Evolutionary conservation across 2,329 filamentous ascomycete genomes (phyloP).

Genomic region (Aspergillus nomiae): DNA sequence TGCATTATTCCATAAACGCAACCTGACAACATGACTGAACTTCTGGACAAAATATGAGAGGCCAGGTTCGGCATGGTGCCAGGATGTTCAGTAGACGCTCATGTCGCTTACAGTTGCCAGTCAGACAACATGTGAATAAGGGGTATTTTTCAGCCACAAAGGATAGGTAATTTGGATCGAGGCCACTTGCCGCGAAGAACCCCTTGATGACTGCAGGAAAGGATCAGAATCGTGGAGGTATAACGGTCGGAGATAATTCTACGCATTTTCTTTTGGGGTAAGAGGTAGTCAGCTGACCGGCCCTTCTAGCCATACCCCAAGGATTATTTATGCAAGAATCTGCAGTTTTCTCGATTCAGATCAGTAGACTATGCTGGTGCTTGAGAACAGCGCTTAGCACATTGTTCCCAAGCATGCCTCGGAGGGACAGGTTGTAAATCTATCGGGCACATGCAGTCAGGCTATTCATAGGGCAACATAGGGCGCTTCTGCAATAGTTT

Average conservation of each 20-base stretch:
- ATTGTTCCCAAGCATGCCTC: neutral
- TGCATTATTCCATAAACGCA: too few relatives aligned
- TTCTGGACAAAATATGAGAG: neutral
- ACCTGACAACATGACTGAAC: too few relatives aligned
- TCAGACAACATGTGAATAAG: neutral
- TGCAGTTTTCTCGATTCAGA: neutral
- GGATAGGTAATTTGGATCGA: neutral
- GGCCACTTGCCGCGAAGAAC: neutral
- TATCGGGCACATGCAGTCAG: neutral
- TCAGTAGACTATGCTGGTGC: neutral
- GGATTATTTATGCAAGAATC: neutral
- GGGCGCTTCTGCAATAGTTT: too few relatives aligned
- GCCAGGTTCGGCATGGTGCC: neutral
- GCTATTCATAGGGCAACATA: too few relatives aligned
- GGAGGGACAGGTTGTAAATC: neutral
- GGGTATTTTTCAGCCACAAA: neutral
- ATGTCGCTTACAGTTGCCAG: neutral
- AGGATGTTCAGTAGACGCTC: neutral
- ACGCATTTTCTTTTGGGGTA: neutral
- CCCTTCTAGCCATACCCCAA: neutral
- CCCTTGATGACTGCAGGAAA: too few relatives aligned
- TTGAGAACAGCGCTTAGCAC: neutral
- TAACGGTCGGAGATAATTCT: neutral
- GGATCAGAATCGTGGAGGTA: too few relatives aligned
- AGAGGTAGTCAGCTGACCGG: neutral